Evolutionary conservation across 2,329 filamentous ascomycete genomes (phyloP).

Genomic region (Didymosphaeria variabile): DNA sequence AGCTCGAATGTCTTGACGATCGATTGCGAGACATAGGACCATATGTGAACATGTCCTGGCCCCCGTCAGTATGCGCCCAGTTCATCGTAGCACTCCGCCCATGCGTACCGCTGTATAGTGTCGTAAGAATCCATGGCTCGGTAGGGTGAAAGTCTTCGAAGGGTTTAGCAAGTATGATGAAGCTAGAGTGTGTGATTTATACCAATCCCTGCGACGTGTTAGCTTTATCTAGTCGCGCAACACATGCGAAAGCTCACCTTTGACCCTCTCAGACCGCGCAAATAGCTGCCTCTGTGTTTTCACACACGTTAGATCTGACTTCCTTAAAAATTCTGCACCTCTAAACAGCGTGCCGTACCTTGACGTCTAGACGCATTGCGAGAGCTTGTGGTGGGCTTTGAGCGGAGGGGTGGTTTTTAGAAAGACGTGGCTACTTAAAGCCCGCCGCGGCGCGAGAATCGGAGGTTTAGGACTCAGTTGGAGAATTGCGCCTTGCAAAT

Average conservation of each 20-base stretch:
- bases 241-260: constrained; percentile 53
- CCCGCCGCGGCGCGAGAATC: constrained; percentile 41
- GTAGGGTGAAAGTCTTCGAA: constrained; percentile 94
- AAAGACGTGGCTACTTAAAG: constrained; percentile 52
- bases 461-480: not conserved
- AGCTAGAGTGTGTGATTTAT: constrained; percentile 23
- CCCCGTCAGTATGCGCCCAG: constrained; percentile 35
- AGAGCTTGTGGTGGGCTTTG: constrained; percentile 33
- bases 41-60: constrained; percentile 95
- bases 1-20: constrained; percentile 99
- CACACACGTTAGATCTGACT: constrained; percentile 49
- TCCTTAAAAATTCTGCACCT: not conserved
- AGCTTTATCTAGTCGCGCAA: constrained; percentile 26
- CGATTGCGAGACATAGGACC: constrained; percentile 82
- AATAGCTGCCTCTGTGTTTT: constrained; percentile 76
- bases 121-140: constrained; percentile 94
- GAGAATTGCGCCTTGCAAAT: not conserved
- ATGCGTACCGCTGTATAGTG: constrained; percentile 85
- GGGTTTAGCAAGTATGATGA: constrained; percentile 27
- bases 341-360: constrained; percentile 41
- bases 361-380: constrained; percentile 58
- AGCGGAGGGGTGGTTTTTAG: constrained; percentile 36
- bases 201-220: constrained; percentile 47
- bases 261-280: constrained; percentile 93
- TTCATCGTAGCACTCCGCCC: constrained; percentile 11